phyloP scores from a whole-genome alignment of 73 alveolate species.

The Uronychia binucleata region DNA sequence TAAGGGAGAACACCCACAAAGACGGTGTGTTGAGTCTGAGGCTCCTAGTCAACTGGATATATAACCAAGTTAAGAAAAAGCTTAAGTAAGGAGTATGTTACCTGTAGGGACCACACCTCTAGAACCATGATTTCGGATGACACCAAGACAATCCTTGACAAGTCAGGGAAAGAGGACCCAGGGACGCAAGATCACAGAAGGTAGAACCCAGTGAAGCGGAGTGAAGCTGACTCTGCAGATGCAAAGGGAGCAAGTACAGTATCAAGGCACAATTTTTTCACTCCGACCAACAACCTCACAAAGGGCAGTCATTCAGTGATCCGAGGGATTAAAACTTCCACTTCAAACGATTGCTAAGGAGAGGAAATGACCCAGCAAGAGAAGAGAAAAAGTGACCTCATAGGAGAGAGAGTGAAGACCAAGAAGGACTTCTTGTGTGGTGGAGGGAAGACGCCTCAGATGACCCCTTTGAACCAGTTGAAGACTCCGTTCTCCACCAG shows the following conservation, averaged over 20 bases:
- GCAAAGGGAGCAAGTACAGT: background rate
- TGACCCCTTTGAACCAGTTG: background rate
- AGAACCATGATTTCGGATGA: no score
- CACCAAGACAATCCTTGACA: background rate
- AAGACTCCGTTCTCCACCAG: background rate
- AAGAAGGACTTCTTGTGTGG: background rate
- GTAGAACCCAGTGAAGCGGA: no score
- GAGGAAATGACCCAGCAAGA: background rate
- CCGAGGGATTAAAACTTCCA: no score
- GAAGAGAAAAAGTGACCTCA: background rate
- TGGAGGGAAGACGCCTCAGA: background rate
- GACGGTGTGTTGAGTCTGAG: background rate
- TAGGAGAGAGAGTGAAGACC: background rate
- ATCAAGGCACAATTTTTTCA: background rate
- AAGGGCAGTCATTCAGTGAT: no score
- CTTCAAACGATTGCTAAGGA: no score
- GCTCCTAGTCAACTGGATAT: background rate
- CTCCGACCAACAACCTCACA: background rate
- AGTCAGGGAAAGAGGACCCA: background rate
- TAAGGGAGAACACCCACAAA: background rate
- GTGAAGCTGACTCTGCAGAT: background rate
- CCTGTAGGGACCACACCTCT: no score
- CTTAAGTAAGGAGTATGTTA: no score
- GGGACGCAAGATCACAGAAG: background rate
- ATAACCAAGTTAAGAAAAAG: background rate